phyloP scores from a whole-genome alignment of 441 rosid genomes.

The Daphne laureola region DNA sequence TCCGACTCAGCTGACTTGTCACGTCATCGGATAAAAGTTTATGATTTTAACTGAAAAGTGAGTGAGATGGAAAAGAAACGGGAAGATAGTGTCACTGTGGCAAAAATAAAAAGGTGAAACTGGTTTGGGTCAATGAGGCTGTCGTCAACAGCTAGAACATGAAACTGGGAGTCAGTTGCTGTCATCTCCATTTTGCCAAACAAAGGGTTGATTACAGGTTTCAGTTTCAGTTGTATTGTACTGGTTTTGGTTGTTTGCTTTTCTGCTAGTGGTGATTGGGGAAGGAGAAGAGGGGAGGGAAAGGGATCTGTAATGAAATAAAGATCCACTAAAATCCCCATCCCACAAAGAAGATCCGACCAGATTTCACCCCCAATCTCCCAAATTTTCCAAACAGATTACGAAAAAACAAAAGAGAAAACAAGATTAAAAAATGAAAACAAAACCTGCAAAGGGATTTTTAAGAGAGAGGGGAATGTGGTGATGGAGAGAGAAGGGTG shows the following conservation, averaged over 20 bases:
- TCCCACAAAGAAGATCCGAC: slow-evolving; percentile 41
- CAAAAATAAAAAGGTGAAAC: too few species aligned
- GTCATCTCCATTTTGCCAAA: slow-evolving; percentile 42
- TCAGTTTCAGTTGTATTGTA: not conserved
- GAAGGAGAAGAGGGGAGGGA: slow-evolving; percentile 5
- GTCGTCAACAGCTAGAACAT: slow-evolving; percentile 65
- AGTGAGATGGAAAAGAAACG: too few species aligned
- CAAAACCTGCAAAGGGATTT: slow-evolving; percentile 27
- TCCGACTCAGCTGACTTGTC: too few species aligned
- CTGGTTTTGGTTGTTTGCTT: too few species aligned
- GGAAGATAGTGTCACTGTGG: too few species aligned
- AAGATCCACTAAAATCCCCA: slow-evolving; percentile 30
- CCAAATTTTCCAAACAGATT: slow-evolving; percentile 28
- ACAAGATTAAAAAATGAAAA: slow-evolving; percentile 21
- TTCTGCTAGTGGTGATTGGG: slow-evolving; percentile 1
- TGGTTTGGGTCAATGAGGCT: slow-evolving; percentile 43
- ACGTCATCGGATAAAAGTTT: too few species aligned
- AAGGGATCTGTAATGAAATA: slow-evolving; percentile 18
- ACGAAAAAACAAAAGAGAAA: slow-evolving; percentile 5
- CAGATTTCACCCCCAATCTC: slow-evolving; percentile 39
- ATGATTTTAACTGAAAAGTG: too few species aligned
- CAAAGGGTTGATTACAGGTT: not conserved
- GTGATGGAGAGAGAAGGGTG: slow-evolving; percentile 14
- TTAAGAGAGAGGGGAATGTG: slow-evolving; percentile 18
- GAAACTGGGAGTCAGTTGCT: slow-evolving; percentile 39